These are phyloP conservation scores for Trifolium subterraneum DNA, from an alignment of 306 rosid species.

Conservation along the genomic window DNA sequence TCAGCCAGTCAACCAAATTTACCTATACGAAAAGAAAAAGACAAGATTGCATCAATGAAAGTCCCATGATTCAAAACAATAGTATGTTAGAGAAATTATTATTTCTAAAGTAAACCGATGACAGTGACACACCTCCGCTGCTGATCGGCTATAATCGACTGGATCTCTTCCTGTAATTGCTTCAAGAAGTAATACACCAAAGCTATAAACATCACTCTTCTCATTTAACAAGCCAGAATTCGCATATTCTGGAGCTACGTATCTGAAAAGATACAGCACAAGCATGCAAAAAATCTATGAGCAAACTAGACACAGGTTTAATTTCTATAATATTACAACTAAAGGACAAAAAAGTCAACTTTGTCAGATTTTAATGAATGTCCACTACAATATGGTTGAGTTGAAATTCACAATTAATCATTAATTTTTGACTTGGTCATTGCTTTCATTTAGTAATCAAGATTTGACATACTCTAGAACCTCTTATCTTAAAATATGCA, in stretches of 20 bases:
- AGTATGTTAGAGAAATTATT: background rate
- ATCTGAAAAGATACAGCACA: conserved; percentile 51
- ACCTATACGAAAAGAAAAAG: conserved; percentile 57
- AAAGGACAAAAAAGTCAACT: background rate
- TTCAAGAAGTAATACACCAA: conserved; percentile 76
- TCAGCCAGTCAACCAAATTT: conserved; percentile 52
- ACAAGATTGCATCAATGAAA: conserved; percentile 23
- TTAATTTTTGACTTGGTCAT: background rate
- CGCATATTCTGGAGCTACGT: conserved; percentile 94
- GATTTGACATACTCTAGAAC: too few species aligned
- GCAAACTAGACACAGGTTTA: conserved; percentile 11
- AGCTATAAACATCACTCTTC: conserved; percentile 84
- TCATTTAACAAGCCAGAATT: conserved; percentile 86
- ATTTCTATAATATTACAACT: background rate
- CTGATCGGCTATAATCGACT: conserved; percentile 72
- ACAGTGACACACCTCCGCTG: conserved; percentile 62
- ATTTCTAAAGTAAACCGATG: conserved; percentile 17
- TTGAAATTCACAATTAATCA: conserved; percentile 8
- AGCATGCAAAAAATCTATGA: conserved; percentile 12
- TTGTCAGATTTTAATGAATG: conserved; percentile 5
- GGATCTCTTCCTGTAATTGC: conserved; percentile 91
- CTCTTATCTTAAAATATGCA: too few species aligned
- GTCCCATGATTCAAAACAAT: background rate
- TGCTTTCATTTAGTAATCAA: too few species aligned
- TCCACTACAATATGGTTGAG: background rate